Conservation (phyloP, 2,329 filamentous ascomycete species). For the Scytalidium sp. region DNA sequence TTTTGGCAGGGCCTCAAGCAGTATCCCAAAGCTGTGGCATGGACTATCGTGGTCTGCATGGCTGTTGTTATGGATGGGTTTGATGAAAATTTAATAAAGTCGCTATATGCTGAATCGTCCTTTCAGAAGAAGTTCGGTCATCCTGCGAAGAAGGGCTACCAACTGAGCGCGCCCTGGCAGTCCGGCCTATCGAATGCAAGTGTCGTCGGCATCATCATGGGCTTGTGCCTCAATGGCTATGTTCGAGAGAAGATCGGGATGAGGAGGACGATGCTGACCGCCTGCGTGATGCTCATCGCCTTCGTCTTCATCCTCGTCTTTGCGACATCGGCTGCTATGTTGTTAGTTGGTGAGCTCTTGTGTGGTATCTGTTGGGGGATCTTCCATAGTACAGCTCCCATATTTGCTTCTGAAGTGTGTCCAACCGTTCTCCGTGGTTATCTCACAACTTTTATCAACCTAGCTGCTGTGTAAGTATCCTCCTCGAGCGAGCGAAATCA, state of each 20-base stretch:
- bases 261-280: conserved; percentile 41
- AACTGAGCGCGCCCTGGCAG: conserved; percentile 21
- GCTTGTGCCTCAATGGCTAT: conserved; percentile 41
- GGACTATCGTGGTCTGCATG: conserved; percentile 81
- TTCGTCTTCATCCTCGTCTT: conserved; percentile 46
- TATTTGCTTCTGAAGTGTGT: conserved; percentile 41
- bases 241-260: conserved; percentile 45
- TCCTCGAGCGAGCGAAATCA: too few relatives aligned
- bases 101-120: background rate
- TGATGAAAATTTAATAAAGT: conserved; percentile 48
- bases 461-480: too few relatives aligned
- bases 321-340: conserved; percentile 38
- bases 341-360: conserved; percentile 43
- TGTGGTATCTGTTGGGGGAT: conserved; percentile 27
- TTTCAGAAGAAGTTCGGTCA: conserved; percentile 23
- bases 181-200: conserved; percentile 16
- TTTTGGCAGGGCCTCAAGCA: conserved; percentile 73
- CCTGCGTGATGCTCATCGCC: conserved; percentile 37
- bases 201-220: conserved; percentile 33
- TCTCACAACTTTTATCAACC: conserved; percentile 47
- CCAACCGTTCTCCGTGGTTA: conserved; percentile 48
- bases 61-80: conserved; percentile 89
- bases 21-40: conserved; percentile 83
- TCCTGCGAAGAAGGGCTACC: conserved; percentile 18
- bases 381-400: conserved; percentile 14